Conservation (phyloP, 2,329 filamentous ascomycete genomes). For the Alternaria metachromatica region DNA sequence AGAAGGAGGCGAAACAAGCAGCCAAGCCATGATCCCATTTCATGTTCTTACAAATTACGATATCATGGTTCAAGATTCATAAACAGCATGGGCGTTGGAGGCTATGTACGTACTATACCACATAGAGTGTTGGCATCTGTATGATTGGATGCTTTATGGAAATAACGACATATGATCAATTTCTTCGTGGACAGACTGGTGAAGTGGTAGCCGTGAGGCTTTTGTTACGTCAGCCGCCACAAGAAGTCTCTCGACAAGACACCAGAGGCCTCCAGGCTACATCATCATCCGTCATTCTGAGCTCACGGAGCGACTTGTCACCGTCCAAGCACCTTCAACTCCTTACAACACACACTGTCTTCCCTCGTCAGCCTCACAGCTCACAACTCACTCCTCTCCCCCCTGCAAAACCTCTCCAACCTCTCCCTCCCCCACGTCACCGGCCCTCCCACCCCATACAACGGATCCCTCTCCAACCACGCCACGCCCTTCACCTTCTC, state of each 20-base stretch:
- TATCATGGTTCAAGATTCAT: conserved; percentile 6
- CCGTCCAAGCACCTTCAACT: not conserved
- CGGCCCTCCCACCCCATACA: conserved; percentile 47
- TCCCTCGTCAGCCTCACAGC: too few species aligned
- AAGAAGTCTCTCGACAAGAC: not conserved
- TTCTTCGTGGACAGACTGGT: not conserved
- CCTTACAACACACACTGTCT: not conserved
- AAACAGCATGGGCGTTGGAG: conserved; percentile 10
- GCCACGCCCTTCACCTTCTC: conserved; percentile 56
- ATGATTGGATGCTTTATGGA: conserved; percentile 5
- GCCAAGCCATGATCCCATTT: conserved; percentile 7
- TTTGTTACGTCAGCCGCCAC: not conserved
- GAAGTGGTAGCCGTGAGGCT: not conserved
- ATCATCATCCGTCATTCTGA: not conserved
- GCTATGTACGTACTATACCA: conserved; percentile 7
- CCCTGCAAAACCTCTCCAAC: conserved; percentile 12
- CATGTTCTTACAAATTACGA: conserved; percentile 2
- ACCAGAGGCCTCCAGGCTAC: not conserved
- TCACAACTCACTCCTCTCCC: conserved; percentile 9
- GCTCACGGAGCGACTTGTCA: not conserved
- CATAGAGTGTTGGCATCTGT: conserved; percentile 8
- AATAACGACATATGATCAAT: not conserved
- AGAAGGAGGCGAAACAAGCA: conserved; percentile 12
- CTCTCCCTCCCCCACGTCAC: conserved; percentile 30
- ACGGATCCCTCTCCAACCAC: conserved; percentile 68